A percentile compares a stretch with the other conserved stretches of the same genome.
Evolutionary conservation across 108 stramenopile genomes (phyloP).

Genomic region (Cyclotella sp.): DNA sequence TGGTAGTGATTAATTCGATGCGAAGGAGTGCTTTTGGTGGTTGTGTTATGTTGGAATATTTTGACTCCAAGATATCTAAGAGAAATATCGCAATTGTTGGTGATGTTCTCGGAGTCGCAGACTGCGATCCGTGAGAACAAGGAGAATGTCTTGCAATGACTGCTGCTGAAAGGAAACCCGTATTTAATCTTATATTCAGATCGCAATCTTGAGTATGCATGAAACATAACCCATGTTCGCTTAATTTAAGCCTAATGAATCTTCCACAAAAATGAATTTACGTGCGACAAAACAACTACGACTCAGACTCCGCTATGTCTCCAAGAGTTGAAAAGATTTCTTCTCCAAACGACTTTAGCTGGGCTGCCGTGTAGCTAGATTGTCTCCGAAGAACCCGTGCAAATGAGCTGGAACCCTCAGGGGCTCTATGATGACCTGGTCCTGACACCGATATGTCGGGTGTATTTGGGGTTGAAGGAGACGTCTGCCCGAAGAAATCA

Average conservation of each 20-base stretch:
- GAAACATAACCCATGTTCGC: no score
- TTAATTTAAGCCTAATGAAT: no score
- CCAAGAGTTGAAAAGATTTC: constrained; percentile 1
- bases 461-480: constrained; percentile 1
- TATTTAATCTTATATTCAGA: no score
- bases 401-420: constrained; percentile 16
- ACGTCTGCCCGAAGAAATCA: constrained; percentile 19
- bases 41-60: constrained; percentile 32
- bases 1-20: constrained; percentile 46
- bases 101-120: neutral
- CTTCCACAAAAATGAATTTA: no score
- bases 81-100: constrained; percentile 41
- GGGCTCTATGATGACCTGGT: neutral
- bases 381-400: constrained; percentile 37
- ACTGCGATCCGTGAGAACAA: no score
- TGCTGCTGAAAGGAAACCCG: no score
- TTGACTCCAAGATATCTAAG: constrained; percentile 27
- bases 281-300: no score
- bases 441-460: neutral
- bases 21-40: constrained; percentile 27
- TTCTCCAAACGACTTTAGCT: constrained; percentile 31
- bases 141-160: no score
- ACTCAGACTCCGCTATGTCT: neutral
- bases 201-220: no score
- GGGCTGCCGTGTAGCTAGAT: constrained; percentile 22